These are phyloP conservation scores for Cordyceps javanica DNA, from an alignment of 2,329 filamentous ascomycete genomes.

Conservation along the genomic window DNA sequence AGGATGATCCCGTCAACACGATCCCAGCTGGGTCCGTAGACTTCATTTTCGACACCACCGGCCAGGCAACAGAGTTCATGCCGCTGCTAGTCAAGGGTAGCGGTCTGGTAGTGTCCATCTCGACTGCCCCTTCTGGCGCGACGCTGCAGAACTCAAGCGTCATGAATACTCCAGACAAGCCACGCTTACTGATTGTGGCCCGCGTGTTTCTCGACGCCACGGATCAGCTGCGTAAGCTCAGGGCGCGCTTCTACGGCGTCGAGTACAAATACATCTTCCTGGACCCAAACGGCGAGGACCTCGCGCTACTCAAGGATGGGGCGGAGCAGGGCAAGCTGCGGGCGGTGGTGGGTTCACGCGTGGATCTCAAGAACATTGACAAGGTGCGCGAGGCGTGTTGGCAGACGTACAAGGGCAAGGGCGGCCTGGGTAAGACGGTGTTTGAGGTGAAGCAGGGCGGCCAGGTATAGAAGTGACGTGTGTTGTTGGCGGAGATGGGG, in stretches of 20 bases:
- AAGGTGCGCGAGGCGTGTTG: constrained; percentile 30
- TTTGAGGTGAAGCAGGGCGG: constrained; percentile 9
- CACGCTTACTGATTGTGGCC: constrained; percentile 20
- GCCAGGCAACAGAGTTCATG: constrained; percentile 28
- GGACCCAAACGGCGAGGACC: constrained; percentile 24
- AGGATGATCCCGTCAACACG: constrained; percentile 14
- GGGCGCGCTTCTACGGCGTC: constrained; percentile 28
- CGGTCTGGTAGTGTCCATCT: constrained; percentile 30
- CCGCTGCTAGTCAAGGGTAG: constrained; percentile 28
- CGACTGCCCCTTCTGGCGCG: constrained; percentile 29
- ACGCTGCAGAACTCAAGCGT: constrained; percentile 26
- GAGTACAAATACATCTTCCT: constrained; percentile 32
- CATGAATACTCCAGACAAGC: constrained; percentile 21
- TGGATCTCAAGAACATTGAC: constrained; percentile 28
- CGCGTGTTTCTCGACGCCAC: constrained; percentile 24
- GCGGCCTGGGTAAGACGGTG: constrained; percentile 36
- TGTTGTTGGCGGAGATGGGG: not conserved
- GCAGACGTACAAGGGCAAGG: constrained; percentile 30
- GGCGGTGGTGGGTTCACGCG: constrained; percentile 17
- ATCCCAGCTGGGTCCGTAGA: constrained; percentile 32
- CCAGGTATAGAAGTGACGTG: not conserved
- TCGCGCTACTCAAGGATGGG: constrained; percentile 14
- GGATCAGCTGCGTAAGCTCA: constrained; percentile 24
- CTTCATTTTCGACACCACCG: constrained; percentile 37
- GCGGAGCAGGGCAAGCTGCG: constrained; percentile 17